Evolutionary conservation across 306 rosid genomes (phyloP).

Genomic region (Luffa acutangula): DNA sequence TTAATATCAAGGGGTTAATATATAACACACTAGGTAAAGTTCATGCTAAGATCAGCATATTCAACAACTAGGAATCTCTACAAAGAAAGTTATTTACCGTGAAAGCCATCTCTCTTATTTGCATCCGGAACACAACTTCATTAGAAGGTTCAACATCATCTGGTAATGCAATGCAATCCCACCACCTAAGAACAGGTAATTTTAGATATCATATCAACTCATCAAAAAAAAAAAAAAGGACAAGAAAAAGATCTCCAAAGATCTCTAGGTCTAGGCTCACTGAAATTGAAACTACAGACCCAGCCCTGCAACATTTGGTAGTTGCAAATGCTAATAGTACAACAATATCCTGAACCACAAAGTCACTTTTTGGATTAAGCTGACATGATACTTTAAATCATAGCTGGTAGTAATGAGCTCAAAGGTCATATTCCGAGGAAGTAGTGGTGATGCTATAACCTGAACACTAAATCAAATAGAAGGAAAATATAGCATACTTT

Average conservation of each 20-base stretch:
- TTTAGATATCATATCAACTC: slow-evolving; percentile 6
- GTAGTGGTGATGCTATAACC: not conserved
- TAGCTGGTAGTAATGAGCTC: not conserved
- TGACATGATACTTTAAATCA: not conserved
- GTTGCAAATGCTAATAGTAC: not conserved
- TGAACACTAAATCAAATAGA: not conserved
- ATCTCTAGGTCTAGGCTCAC: not conserved
- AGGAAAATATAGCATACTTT: not conserved
- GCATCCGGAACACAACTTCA: slow-evolving; percentile 67
- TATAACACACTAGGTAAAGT: not conserved
- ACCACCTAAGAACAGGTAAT: slow-evolving; percentile 60
- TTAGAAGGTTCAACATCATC: slow-evolving; percentile 62
- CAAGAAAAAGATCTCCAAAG: not conserved
- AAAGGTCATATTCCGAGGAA: not conserved
- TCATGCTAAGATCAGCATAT: not conserved
- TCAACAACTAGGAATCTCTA: not conserved
- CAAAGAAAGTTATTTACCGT: slow-evolving; percentile 33
- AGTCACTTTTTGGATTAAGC: not conserved
- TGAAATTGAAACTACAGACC: not conserved
- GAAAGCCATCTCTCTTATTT: slow-evolving; percentile 71
- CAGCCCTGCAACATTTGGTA: not conserved
- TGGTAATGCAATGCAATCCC: slow-evolving; percentile 94
- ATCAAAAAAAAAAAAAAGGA: slow-evolving; percentile 10
- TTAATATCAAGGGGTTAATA: not conserved
- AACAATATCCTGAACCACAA: not conserved